These are phyloP conservation scores for Monilinia fructicola DNA, from an alignment of 2,329 filamentous ascomycete genomes.

Conservation along the genomic window DNA sequence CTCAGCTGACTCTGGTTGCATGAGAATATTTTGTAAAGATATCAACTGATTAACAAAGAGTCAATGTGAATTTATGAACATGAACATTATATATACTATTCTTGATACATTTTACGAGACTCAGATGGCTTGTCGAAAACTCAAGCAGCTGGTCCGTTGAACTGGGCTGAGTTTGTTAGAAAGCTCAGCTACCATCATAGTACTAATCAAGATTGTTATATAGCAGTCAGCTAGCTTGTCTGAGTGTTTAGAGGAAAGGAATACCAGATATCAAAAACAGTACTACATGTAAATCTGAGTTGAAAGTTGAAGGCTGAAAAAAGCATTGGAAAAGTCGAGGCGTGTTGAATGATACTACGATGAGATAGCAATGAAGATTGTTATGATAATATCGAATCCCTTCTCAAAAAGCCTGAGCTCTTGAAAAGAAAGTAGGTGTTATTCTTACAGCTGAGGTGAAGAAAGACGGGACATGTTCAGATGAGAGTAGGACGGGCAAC, in stretches of 20 bases:
- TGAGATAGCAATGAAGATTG: no score
- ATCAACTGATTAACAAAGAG: neutral
- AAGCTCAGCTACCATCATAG: neutral
- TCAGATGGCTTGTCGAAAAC: neutral
- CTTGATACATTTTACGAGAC: neutral
- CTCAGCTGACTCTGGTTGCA: neutral
- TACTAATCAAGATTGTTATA: neutral
- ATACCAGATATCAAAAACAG: neutral
- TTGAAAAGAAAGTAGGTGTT: no score
- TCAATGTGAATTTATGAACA: neutral
- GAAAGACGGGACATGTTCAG: no score
- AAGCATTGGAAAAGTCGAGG: no score
- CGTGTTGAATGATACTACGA: no score
- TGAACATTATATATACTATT: neutral
- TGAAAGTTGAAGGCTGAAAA: neutral
- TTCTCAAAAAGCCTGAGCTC: no score
- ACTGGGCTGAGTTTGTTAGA: rapidly evolving
- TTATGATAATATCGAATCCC: no score
- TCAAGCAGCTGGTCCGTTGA: neutral
- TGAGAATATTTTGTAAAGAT: neutral
- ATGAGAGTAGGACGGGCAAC: neutral
- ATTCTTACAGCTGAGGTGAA: neutral
- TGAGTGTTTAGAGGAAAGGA: neutral
- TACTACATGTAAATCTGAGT: conserved; percentile 14
- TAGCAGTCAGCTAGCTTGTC: neutral